Evolutionary conservation across 2,329 filamentous ascomycete species (phyloP), one percentile per base, ranked within the genome.

Genomic region (Cordyceps javanica): DNA sequence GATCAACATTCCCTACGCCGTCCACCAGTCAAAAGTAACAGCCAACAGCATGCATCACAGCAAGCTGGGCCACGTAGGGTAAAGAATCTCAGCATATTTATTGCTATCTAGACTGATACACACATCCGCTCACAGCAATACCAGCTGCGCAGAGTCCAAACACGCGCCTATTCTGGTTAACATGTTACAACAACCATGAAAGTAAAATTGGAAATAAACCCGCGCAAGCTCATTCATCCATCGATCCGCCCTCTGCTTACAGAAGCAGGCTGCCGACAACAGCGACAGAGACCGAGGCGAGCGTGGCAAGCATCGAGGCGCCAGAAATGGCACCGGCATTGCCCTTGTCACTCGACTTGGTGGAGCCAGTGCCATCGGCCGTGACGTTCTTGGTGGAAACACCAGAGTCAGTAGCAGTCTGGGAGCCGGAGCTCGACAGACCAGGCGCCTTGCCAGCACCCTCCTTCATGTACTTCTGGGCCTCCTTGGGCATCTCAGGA

Each of bases 381-480:
- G 71, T 72, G 52, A 67, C 67, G 61, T 73, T 73, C 58, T 71
- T 72, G 16, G 77, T 78, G 39, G 78, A 77, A 19, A 75, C 76
- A 45, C 77, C 74, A 55, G 74, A 72, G 65, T 72, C 75, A 6
- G 71, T 73, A 11, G 77, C 74, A 51, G 78, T 74, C 72, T 84
- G 81, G 23, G 82, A 85, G 25, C 82, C 82, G 21, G 67, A 64
- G 6, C 81, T 81, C 3, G 69, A 69, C 16, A 84, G 74, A 62
- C 82, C 82, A 13, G 80, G 79, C 2, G 80, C 82, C 2, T 67
- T 64, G 34, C 81, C 81, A 49, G 81, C 81, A 64, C 82, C 81
- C 9, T 73, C 66, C 36, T 70, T 74, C 75, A 85, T 78, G 72
- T 74, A 82, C 73, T 80, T 76, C 63, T 75, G 61, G 30, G 82